Base-by-base conservation (phyloP, 306 rosid genomes). In the Styphnolobium japonicum region DNA sequence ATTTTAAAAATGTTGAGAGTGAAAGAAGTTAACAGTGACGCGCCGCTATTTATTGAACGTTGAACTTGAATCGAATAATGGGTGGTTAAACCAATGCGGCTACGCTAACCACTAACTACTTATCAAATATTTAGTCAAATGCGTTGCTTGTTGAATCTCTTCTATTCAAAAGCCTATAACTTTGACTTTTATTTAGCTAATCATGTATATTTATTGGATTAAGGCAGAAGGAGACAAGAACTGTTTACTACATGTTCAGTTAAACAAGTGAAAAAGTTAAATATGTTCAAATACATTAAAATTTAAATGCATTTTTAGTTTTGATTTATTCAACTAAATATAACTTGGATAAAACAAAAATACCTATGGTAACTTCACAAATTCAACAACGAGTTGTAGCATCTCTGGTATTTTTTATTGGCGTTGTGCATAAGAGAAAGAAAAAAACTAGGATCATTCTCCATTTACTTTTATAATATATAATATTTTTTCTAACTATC, bases 1-100 rank as follows among this genome's bases (percentile, higher is more conserved):
- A 46, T 46, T 2, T 46, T 14, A 10, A 18, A 16, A 51, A 51
- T 37, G 7, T 7, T 1, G 71, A 18, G 61, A 60, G 48, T 29
- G 71, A 45, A 6, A 2, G 34, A 60, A 33, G 51, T 31, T 61
- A 75, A 75, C 19, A 67, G 19, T 25, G 57, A 66, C n/a, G 7
- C 27, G 83, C 56, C 79, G 60, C 72, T 34, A 52, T 65, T 73
- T 6, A 27, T 81, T 81, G 75, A 80, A 73, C 69, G 80, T 53
- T 80, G 52, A 64, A 79, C 16, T 46, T 46, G 19, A 46, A 51
- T 70, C 27, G 0, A 63, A 36, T 36, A 16, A 27, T 12, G 66
- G 39, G 39, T 14, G 19, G 16, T 4, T 25, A 27, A 1, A 27
- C 4, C 66, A 12, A 12, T 14, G n/a, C 66, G 66, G 40, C 39